A percentile compares a stretch with the other conserved stretches of the same genome.
Conservation (phyloP, 768 basidiomycete species). For the Russula virescens region DNA sequence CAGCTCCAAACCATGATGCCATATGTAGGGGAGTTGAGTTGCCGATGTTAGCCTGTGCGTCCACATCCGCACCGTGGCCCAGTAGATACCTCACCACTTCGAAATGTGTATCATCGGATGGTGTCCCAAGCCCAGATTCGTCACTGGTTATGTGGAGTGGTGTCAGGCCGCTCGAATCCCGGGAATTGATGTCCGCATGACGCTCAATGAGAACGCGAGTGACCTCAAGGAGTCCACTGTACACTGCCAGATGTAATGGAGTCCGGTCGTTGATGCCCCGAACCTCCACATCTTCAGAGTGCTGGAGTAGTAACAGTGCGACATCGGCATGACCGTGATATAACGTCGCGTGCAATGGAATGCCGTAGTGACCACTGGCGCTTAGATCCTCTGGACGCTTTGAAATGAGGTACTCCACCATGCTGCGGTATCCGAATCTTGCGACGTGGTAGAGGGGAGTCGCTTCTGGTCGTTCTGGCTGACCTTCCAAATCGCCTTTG, state of each 20-base stretch:
- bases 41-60: too few species aligned
- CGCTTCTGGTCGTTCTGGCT: background rate
- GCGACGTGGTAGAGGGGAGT: background rate
- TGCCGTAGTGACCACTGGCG: background rate
- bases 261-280: background rate
- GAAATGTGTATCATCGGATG: background rate
- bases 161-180: background rate
- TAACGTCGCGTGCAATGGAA: background rate
- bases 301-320: background rate
- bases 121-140: accelerated
- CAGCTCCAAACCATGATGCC: too few species aligned
- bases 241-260: background rate
- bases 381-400: background rate
- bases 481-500: background rate
- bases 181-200: background rate
- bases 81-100: background rate
- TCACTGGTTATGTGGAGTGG: background rate
- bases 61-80: too few species aligned
- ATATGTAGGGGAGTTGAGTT: too few species aligned
- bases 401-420: background rate
- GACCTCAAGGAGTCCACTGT: background rate
- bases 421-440: background rate
- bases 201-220: background rate
- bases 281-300: background rate
- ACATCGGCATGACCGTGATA: background rate